Base-by-base conservation (phyloP, 2,329 filamentous ascomycete species). In the Aspergillus ibericus region DNA sequence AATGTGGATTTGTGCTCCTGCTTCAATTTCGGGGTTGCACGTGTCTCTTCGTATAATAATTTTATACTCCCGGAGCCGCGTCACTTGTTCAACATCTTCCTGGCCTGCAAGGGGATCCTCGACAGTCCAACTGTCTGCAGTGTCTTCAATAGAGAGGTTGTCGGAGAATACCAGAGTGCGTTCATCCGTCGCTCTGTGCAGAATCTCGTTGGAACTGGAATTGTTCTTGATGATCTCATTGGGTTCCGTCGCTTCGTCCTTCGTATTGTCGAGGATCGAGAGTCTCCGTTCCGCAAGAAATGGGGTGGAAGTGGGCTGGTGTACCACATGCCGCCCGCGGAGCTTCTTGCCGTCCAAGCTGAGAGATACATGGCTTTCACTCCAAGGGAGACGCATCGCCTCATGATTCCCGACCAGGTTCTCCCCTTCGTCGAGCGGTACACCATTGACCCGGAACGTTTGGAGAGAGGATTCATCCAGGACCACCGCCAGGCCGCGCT, bases 291-390 rank as follows among this genome's bases (percentile, higher is more conserved):
- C 44, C 65, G 57, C 35, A 53, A 56, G 35, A 70, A 71, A 56
- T 77, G 75, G 75, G 59, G 44, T n/a, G 59, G 59, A 1, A 59
- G 72, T 13, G 64, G 70, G 20, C 61, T 70, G 5, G 60, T 71
- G 53, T 73, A 75, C 38, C 60, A 70, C 12, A 59, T 67, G 29
- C 67, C 74, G 5, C 65, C 71, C 2, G 57, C 54, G 4, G 65
- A 74, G 44, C 61, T 70, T n/a, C 61, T 76, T 16, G 63, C 65
- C 4, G 47, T 66, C 5, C 60, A 75, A n/a, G 73, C 72, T 0
- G 73, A 77, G 62, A 76, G 72, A 36, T 78, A 76, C 56, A 66
- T 73, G 32, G 55, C 67, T 0, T 58, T 73, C n/a, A 34, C 59
- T 1, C 68, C 69, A 0, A 59, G 63, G 38, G 35, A 51, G 25